Evolutionary conservation across 352 stramenopile genomes (phyloP), one percentile per base, ranked within the genome.

Genomic region (Aphanomyces astaci): DNA sequence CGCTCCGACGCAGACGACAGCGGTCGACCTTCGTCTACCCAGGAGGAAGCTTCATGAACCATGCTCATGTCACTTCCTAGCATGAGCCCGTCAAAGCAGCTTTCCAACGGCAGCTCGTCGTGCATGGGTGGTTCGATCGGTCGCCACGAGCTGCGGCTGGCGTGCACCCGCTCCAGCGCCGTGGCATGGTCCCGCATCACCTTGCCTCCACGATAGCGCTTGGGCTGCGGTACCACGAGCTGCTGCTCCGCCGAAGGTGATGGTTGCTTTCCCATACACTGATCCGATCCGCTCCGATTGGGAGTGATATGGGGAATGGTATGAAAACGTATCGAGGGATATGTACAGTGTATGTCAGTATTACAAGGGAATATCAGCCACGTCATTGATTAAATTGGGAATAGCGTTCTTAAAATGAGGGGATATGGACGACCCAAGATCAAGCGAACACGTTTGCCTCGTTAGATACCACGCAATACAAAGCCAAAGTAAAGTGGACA

Each of bases 211-310:
- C 25, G 17, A 25, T 39, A 59, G 25, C 51, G 51, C 27, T 59
- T 59, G 51, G 51, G 51, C 24, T 59, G 51, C 51, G 51, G 51
- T 30, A 59, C 51, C 51, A 59, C 51, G 24, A 59, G 15, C 19
- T 59, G 17, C 51, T 9, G 36, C 15, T 43, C 30, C 30, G 51
- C 25, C 19, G 15, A 10, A n/a, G 22, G 51, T 30, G 51, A 22
- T 22, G 51, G 51, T 59, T 59, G 25, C 51, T 59, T 59, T 59
- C 51, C 51, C 51, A 59, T 59, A 28, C 51, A 59, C 36, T 43
- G 36, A 43, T 43, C 36, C 15, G 36, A 43, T 43, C 27, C 27
- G 48, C 48, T 55, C 27, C 27, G 19, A 55, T 31, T 25, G 5
- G 48, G n/a, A 31, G n/a, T 55, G 48, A 31, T 19, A 55, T 13